Conservation (phyloP, 495 filamentous ascomycete genomes). For the Cairneyella variabilis region DNA sequence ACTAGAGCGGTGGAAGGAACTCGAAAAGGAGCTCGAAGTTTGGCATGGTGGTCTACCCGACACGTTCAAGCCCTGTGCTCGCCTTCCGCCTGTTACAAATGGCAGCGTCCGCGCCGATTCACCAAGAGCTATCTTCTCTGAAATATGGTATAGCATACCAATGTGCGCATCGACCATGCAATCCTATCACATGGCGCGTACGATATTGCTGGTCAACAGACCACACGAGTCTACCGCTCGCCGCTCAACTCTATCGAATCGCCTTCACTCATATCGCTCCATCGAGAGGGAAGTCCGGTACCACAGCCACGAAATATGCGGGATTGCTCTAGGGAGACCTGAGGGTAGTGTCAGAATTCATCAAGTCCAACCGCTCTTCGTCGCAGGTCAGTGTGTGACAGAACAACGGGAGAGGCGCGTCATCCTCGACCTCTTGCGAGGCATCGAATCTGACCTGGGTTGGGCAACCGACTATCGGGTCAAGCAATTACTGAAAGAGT, state of each 20-base stretch:
- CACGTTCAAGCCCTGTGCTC: slow-evolving; percentile 52
- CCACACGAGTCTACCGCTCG: slow-evolving; percentile 52
- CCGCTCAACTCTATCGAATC: slow-evolving; percentile 44
- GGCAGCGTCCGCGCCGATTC: slow-evolving; percentile 20
- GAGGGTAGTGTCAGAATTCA: slow-evolving; percentile 55
- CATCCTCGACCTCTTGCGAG: slow-evolving; percentile 49
- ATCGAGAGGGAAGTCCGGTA: slow-evolving; percentile 49
- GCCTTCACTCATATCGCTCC: slow-evolving; percentile 49
- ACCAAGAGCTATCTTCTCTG: slow-evolving; percentile 41
- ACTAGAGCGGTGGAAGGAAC: slow-evolving; percentile 52
- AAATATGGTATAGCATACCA: slow-evolving; percentile 59
- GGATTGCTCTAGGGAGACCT: slow-evolving; percentile 50
- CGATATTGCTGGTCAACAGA: slow-evolving; percentile 58
- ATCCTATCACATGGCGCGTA: slow-evolving; percentile 61
- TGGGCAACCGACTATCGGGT: slow-evolving; percentile 64
- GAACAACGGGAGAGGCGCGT: slow-evolving; percentile 46
- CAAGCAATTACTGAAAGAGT: slow-evolving; percentile 51
- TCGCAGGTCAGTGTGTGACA: slow-evolving; percentile 55
- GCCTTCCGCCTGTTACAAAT: slow-evolving; percentile 30
- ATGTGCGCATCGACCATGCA: slow-evolving; percentile 65
- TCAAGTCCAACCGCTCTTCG: slow-evolving; percentile 57
- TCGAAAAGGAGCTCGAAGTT: slow-evolving; percentile 51
- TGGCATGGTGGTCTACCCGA: slow-evolving; percentile 57
- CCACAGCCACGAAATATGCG: slow-evolving; percentile 56
- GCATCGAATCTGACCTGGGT: slow-evolving; percentile 54